Base-by-base conservation (phyloP, 805 yeast species). In the Myxozyma mucilagina region DNA sequence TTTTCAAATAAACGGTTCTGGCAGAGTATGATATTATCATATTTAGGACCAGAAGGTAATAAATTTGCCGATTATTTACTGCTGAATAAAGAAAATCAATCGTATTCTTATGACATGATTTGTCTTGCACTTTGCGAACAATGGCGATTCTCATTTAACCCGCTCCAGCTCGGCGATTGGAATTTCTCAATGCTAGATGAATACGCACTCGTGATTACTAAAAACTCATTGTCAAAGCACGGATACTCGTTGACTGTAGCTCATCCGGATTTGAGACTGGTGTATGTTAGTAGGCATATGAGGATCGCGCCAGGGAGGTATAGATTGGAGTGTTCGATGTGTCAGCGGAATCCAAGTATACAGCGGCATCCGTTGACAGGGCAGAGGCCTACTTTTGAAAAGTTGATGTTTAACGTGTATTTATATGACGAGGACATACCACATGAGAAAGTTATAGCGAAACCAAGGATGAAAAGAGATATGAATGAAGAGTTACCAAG, bases 231-330 rank as follows among this genome's bases (percentile, higher is more conserved):
- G 56, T 51, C 16, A 35, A 32, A 48, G 36, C 42, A 48, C 31
- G 42, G 38, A n/a, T 31, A 16, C 6, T 48, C 52, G 4, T 42
- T 48, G n/a, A 43, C 34, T 20, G 36, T 42, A 9, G 16, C 36
- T 13, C 52, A 18, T 35, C 52, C 52, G 31, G 20, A 20, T 10
- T 32, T 48, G 10, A 10, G 13, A 36, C 59, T 59, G 59, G 20
- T 61, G 5, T 63, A 61, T 47, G 59, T 61, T 20, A 47, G 51
- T 29, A 41, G 65, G 14, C 50, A 42, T 36, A 29, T 61, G 14
- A 4, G 53, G 8, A 32, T 61, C 24, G 63, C 65, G 13, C 61
- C 65, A 7, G 65, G 65, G 7, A 59, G 29, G 13, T 61, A 53
- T 44, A 36, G 65, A 14, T 32, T 61, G 6, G 32, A 47, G 13